These are phyloP conservation scores for Claviceps paspali DNA, from an alignment of 2,329 filamentous ascomycete species.

Conservation along the genomic window DNA sequence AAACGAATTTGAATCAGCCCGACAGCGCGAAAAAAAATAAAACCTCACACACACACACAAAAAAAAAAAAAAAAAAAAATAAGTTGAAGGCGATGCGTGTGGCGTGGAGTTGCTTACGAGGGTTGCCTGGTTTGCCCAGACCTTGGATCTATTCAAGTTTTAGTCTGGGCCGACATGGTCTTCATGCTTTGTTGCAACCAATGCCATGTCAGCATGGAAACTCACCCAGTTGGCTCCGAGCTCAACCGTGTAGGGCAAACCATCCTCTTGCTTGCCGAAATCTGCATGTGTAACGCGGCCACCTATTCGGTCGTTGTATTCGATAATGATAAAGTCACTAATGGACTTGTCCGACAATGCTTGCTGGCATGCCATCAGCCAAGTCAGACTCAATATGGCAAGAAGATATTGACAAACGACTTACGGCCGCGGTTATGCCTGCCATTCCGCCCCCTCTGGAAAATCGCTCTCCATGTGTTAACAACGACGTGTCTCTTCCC, in stretches of 20 bases:
- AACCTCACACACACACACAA: too few relatives aligned
- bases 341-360: conserved; percentile 44
- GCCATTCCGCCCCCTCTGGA: conserved; percentile 40
- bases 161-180: neutral
- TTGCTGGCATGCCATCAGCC: conserved; percentile 21
- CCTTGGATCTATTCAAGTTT: conserved; percentile 12
- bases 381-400: too few relatives aligned
- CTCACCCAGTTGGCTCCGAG: conserved; percentile 51
- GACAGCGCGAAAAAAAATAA: too few relatives aligned
- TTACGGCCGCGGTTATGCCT: conserved; percentile 42
- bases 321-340: conserved; percentile 48
- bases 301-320: conserved; percentile 46
- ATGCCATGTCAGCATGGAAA: too few relatives aligned
- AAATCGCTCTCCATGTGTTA: neutral
- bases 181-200: too few relatives aligned
- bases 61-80: too few relatives aligned
- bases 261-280: conserved; percentile 36
- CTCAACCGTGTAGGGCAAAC: conserved; percentile 42
- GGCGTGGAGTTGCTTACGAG: conserved; percentile 8
- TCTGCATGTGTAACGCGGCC: conserved; percentile 42
- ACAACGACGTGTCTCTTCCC: too few relatives aligned
- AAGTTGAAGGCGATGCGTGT: too few relatives aligned
- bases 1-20: conserved; percentile 5
- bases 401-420: too few relatives aligned
- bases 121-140: conserved; percentile 11